A percentile compares a stretch with the other conserved stretches of the same genome.
phyloP scores from a whole-genome alignment of 208 protist species.

The Trypanosoma scelopori region DNA sequence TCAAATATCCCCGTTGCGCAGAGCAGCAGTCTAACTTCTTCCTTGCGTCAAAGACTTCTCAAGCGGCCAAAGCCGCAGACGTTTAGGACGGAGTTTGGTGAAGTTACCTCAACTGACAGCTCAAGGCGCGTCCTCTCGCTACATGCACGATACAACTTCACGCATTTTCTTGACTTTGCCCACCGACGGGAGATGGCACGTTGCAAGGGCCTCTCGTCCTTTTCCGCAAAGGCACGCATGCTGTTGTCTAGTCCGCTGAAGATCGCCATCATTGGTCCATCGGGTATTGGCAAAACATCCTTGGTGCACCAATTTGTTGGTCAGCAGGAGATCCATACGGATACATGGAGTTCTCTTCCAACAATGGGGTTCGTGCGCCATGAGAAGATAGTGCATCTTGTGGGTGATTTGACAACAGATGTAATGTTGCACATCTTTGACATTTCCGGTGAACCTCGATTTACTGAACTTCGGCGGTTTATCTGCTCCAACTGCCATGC shows the following conservation, averaged over 20 bases:
- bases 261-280: constrained; percentile 73
- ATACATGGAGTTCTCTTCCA: constrained; percentile 24
- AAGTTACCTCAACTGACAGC: constrained; percentile 44
- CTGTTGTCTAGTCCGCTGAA: constrained; percentile 72
- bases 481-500: constrained; percentile 74
- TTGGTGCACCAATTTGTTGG: constrained; percentile 49
- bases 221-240: constrained; percentile 62
- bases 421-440: constrained; percentile 74
- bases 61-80: not conserved
- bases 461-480: constrained; percentile 71
- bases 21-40: not conserved
- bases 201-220: constrained; percentile 75
- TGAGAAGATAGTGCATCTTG: constrained; percentile 39
- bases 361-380: constrained; percentile 65
- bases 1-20: constrained; percentile 25
- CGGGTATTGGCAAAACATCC: constrained; percentile 71
- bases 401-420: constrained; percentile 48
- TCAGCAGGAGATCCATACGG: not conserved
- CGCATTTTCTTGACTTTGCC: constrained; percentile 86
- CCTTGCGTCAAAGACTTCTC: constrained; percentile 10
- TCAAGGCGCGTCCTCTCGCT: constrained; percentile 81
- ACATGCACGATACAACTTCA: constrained; percentile 87
- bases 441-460: constrained; percentile 61
- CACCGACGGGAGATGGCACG: constrained; percentile 72
- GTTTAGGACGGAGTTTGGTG: constrained; percentile 19